Evolutionary conservation across 495 filamentous ascomycete species (phyloP).

Genomic region (Daldinia childiae): DNA sequence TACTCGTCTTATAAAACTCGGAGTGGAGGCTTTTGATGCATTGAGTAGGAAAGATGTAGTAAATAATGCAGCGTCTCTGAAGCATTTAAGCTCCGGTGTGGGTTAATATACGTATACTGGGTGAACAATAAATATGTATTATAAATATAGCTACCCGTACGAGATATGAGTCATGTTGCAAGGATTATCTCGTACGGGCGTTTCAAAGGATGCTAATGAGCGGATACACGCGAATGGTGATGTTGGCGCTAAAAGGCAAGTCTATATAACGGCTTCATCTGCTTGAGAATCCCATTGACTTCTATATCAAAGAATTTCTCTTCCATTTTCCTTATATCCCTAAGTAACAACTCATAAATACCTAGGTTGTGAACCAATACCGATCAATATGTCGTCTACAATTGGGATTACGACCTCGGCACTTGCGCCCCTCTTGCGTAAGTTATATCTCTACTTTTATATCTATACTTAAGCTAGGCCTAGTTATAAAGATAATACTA

Average conservation of each 20-base stretch:
- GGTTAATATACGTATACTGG: too few relatives aligned
- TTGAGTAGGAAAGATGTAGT: neutral
- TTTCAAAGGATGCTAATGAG: neutral
- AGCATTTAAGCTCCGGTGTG: too few relatives aligned
- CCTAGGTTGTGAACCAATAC: neutral
- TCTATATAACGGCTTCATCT: neutral
- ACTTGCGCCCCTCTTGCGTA: slow-evolving; percentile 36
- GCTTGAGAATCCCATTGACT: neutral
- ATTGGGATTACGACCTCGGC: slow-evolving; percentile 19
- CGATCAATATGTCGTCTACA: slow-evolving; percentile 23
- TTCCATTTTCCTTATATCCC: neutral
- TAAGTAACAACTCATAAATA: neutral
- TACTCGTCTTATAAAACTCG: neutral
- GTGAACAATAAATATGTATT: too few relatives aligned
- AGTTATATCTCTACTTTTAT: neutral
- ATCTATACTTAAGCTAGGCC: neutral
- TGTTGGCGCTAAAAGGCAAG: neutral
- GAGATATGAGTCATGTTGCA: neutral
- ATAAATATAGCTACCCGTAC: neutral
- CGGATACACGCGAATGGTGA: neutral
- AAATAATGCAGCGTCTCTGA: neutral
- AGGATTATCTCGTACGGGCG: neutral
- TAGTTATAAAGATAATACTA: slow-evolving; percentile 1
- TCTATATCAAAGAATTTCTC: neutral
- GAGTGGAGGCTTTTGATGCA: neutral